Evolutionary conservation across 2,329 filamentous ascomycete species (phyloP), one percentile per base, ranked within the genome.

Genomic region (Apiospora pterosperma): DNA sequence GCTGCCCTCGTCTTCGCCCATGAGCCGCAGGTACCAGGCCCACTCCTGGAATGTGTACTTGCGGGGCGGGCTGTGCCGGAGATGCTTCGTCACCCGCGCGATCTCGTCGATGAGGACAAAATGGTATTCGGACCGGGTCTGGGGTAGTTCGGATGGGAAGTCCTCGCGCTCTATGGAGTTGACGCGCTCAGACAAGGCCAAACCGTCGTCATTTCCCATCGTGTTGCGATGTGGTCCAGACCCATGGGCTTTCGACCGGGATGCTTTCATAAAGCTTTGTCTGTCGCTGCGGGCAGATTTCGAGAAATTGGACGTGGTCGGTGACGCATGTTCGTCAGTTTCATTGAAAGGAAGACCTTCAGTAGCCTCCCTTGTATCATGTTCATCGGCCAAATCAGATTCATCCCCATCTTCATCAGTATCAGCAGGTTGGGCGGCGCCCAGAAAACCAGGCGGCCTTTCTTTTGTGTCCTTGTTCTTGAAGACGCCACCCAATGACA

Each of bases 1-100:
- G 67, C 79, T 79, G 63, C 76, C 77, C 71, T 89, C 86, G 72
- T 89, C 85, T 71, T 89, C 86, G 59, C 87, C 87, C n/a, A 97
- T 91, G 36, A 97, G 82, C 25, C 87, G 85, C 8, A 94, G 89
- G 70, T 92, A 96, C 80, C 92, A 92, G 0, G 91, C 90, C 94
- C 93, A 97, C 74, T 97, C 90, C 69, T 93, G 88, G 59, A 93
- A 97, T 0, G 81, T 83, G 74, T 97, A 97, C 63, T 83, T 84
- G 63, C 88, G 88, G 0, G 84, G 81, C 2, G 85, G 83, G 5
- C 82, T 76, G 55, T 80, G 76, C 21, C 85, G 84, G 38, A 91
- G 79, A 72, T 96, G 87, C 59, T 85, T 80, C 1, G 88, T 87
- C 1, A 92, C 86, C 31, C 81, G 82, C 16, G 86, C 82, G 64